Conservation (phyloP, 495 filamentous ascomycete genomes). For the Alectoria sarmentosa region DNA sequence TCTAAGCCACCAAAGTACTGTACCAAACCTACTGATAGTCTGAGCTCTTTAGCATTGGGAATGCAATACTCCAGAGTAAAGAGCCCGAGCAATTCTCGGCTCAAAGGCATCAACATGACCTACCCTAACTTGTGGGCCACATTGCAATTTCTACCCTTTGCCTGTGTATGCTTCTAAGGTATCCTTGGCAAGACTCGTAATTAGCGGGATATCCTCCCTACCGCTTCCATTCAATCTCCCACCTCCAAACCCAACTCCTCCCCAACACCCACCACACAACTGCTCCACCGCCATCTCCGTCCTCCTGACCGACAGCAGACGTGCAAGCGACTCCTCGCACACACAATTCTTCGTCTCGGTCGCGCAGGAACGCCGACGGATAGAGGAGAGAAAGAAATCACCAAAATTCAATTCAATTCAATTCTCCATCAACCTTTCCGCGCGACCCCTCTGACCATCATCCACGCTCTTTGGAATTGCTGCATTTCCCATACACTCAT, state of each 20-base stretch:
- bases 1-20: too few relatives aligned
- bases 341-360: conserved; percentile 8
- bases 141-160: too few relatives aligned
- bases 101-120: too few relatives aligned
- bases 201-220: background rate
- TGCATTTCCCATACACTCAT: conserved; percentile 20
- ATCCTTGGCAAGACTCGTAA: too few relatives aligned
- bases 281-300: background rate
- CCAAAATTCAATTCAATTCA: conserved; percentile 6
- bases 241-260: background rate
- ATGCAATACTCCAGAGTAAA: too few relatives aligned
- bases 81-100: too few relatives aligned
- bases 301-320: conserved; percentile 14
- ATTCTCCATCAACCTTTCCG: conserved; percentile 2
- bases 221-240: background rate
- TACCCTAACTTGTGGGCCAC: too few relatives aligned
- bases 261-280: background rate
- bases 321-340: conserved; percentile 13
- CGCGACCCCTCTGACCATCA: conserved; percentile 21
- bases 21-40: too few relatives aligned
- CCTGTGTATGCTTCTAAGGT: too few relatives aligned
- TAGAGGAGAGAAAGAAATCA: background rate
- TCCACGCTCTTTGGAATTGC: conserved; percentile 24
- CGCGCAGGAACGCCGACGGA: background rate
- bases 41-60: too few relatives aligned